phyloP scores from a whole-genome alignment of 306 rosid species.

The Dryas drummondii region DNA sequence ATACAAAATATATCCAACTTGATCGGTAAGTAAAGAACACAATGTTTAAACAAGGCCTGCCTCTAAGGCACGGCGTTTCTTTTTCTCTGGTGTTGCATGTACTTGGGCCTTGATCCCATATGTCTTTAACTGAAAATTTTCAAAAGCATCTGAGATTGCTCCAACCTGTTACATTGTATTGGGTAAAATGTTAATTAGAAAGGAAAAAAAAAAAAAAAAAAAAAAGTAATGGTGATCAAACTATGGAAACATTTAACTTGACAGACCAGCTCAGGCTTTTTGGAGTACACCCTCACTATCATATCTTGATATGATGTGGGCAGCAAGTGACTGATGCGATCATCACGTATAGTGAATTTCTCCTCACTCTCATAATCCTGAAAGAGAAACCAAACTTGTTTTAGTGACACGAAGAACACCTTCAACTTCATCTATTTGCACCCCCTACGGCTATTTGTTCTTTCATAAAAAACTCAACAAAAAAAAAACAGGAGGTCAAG shows the following conservation, averaged over 20 bases:
- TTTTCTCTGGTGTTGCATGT: slow-evolving; percentile 80
- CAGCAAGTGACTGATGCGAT: slow-evolving; percentile 84
- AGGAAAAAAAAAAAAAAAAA: not conserved
- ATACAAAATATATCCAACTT: slow-evolving; percentile 1
- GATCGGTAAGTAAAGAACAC: not conserved
- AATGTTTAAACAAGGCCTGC: not conserved
- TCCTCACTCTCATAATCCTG: slow-evolving; percentile 90
- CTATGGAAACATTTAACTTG: slow-evolving; percentile 7
- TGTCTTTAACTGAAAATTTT: slow-evolving; percentile 75
- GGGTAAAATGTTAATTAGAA: slow-evolving; percentile 21
- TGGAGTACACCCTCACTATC: slow-evolving; percentile 92
- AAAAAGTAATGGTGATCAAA: slow-evolving; percentile 13
- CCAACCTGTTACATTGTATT: slow-evolving; percentile 53
- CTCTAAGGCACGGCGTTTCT: slow-evolving; percentile 55
- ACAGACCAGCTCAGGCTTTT: slow-evolving; percentile 92
- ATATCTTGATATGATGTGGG: slow-evolving; percentile 83
- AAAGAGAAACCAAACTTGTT: slow-evolving; percentile 18
- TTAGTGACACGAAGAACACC: slow-evolving; percentile 17
- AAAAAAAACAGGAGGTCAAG: not conserved
- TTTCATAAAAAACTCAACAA: not conserved
- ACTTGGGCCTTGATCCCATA: slow-evolving; percentile 89
- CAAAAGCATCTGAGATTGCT: slow-evolving; percentile 86
- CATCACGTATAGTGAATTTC: slow-evolving; percentile 65
- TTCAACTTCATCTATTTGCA: not conserved
- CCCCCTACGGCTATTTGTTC: not conserved